Evolutionary conservation across 768 basidiomycete species (phyloP), one percentile per base, ranked within the genome.

Genomic region (Termitomyces sp.): DNA sequence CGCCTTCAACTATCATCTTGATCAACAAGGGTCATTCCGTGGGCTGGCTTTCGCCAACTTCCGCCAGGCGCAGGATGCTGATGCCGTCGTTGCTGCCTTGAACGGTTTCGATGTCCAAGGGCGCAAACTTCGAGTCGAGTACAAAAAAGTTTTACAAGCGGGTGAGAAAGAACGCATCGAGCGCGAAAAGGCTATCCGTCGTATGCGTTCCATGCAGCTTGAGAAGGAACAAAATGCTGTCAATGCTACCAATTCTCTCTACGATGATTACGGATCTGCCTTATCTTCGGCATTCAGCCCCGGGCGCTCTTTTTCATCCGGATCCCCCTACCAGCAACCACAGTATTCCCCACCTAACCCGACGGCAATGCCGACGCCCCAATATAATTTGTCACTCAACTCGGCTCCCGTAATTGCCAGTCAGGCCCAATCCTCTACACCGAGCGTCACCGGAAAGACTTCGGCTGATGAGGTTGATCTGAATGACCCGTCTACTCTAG

Each of bases 131-230:
- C 91, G 97, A 47, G 96, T 98, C 59, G 97, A 99, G 76, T 98
- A 98, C 81, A 99, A 99, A 81, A 98, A 98, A 76, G 96, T 98
- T 8, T 79, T 99, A n/a, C 96, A 98, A 73, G 95, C 96, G 4
- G 96, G 96, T 53, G 97, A 99, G 77, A 99, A 99, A 77, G 97
- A 99, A 71, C 86, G 94, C 60, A 99, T 98, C 70, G 97, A 99
- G 75, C 81, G 96, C 60, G 96, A 98, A 80, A 99, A 99, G 81
- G 97, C 97, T 2, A 87, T 99, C 64, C 90, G 96, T 65, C 85
- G 97, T 63, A 99, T 99, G 96, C 88, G 93, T 66, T 95, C 92
- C 50, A 96, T 97, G 86, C 95, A 98, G 71, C 75, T 97, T 36
- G 92, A 94, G 77, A 92, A 92, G 74, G 92, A 94, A 67, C 84